Evolutionary conservation across 805 yeast genomes (phyloP).

Genomic region (Maudiozyma barnettii): DNA sequence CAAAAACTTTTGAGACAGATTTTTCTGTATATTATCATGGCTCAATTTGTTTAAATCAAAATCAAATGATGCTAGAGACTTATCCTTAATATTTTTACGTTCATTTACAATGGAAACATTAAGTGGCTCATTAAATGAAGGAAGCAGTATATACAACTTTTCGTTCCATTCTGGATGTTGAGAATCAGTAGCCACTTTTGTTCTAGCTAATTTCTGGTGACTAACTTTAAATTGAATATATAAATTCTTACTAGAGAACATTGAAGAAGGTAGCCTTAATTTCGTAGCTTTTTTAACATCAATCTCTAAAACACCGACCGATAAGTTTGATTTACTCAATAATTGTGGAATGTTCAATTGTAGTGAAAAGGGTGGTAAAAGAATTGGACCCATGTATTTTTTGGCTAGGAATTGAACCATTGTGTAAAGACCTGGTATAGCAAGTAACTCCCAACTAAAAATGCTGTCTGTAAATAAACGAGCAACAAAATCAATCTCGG

Average conservation of each 20-base stretch:
- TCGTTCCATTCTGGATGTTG: slow-evolving; percentile 77
- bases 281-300: slow-evolving; percentile 53
- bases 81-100: slow-evolving; percentile 64
- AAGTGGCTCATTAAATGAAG: slow-evolving; percentile 72
- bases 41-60: slow-evolving; percentile 58
- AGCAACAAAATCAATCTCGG: slow-evolving; percentile 74
- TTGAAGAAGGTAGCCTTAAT: slow-evolving; percentile 45
- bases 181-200: slow-evolving; percentile 55
- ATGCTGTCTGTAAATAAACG: slow-evolving; percentile 64
- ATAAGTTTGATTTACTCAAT: slow-evolving; percentile 74
- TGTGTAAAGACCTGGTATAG: slow-evolving; percentile 76
- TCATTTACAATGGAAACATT: slow-evolving; percentile 60
- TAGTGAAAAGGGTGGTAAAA: slow-evolving; percentile 81
- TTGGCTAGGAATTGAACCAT: slow-evolving; percentile 74
- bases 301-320: slow-evolving; percentile 75
- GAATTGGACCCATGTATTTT: slow-evolving; percentile 77
- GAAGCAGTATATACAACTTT: slow-evolving; percentile 55
- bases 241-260: slow-evolving; percentile 74
- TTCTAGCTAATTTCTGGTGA: slow-evolving; percentile 49
- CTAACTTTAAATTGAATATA: slow-evolving; percentile 62
- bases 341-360: slow-evolving; percentile 85
- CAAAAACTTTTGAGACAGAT: slow-evolving; percentile 46
- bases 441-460: slow-evolving; percentile 76
- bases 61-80: slow-evolving; percentile 62
- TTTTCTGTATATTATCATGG: slow-evolving; percentile 39